Percentiles rank a stretch among this genome's conserved stretches.
These are phyloP conservation scores for Epichloe hybrida DNA, from an alignment of 2,329 filamentous ascomycete species.

Conservation along the genomic window DNA sequence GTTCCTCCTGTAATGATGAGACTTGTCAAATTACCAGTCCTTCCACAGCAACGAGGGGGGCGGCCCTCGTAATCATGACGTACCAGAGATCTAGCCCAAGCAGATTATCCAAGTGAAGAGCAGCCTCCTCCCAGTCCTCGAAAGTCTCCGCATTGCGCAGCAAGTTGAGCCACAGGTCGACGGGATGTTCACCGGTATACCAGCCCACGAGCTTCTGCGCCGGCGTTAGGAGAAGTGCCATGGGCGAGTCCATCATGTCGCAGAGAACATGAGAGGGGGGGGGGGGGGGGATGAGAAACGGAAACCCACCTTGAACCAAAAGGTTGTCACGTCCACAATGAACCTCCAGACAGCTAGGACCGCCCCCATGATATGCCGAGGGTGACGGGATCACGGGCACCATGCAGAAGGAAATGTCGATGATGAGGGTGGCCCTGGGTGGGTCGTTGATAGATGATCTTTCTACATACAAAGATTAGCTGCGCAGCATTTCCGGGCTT, in stretches of 20 bases:
- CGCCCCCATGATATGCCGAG: slow-evolving; percentile 28
- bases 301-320: slow-evolving; percentile 46
- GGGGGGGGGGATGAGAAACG: background rate
- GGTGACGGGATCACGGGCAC: slow-evolving; percentile 15
- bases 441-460: background rate
- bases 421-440: background rate
- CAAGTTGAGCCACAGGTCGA: slow-evolving; percentile 50
- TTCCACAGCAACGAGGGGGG: too few relatives aligned
- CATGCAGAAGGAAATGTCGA: background rate
- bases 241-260: slow-evolving; percentile 7
- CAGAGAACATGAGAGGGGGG: background rate
- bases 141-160: slow-evolving; percentile 56
- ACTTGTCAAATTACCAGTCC: background rate
- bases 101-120: slow-evolving; percentile 67
- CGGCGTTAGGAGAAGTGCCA: slow-evolving; percentile 11
- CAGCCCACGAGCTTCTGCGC: slow-evolving; percentile 53
- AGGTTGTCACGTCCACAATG: slow-evolving; percentile 45
- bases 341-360: slow-evolving; percentile 40
- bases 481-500: background rate
- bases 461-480: background rate
- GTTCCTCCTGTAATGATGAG: slow-evolving; percentile 48
- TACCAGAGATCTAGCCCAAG: slow-evolving; percentile 73
- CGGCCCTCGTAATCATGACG: slow-evolving; percentile 5
- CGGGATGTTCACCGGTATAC: slow-evolving; percentile 51
- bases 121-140: slow-evolving; percentile 80